Evolutionary conservation across 352 stramenopile genomes (phyloP).

Genomic region (Thalassiosira mediterranea): DNA sequence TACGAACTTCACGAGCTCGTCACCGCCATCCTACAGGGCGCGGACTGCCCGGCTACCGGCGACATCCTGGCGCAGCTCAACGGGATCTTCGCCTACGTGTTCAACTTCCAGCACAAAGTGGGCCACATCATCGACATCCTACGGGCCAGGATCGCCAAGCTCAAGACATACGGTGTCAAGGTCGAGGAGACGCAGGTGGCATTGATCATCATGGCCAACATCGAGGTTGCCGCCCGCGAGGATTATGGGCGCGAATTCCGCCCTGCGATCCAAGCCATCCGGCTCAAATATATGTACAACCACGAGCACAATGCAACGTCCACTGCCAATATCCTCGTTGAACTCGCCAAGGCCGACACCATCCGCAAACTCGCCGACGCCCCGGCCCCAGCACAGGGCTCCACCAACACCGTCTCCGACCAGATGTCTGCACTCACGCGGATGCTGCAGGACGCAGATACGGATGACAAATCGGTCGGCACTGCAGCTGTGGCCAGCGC

Average conservation of each 20-base stretch:
- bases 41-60: neutral
- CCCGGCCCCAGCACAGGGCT: neutral
- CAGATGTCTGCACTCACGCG: neutral
- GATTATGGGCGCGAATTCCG: constrained; percentile 13
- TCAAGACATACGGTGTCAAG: constrained; percentile 19
- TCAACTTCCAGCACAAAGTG: constrained; percentile 19
- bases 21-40: constrained; percentile 9
- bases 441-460: neutral
- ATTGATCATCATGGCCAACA: constrained; percentile 23
- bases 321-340: neutral
- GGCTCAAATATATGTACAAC: constrained; percentile 12
- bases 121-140: constrained; percentile 17
- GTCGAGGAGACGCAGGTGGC: neutral
- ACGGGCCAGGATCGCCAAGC: neutral
- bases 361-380: constrained; percentile 8
- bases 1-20: constrained; percentile 15
- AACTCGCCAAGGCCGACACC: constrained; percentile 18
- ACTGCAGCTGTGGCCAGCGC: neutral
- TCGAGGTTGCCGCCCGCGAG: neutral
- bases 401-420: neutral
- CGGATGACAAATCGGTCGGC: neutral
- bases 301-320: constrained; percentile 18
- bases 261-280: constrained; percentile 2
- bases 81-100: neutral
- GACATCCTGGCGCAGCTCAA: constrained; percentile 12